Percentiles rank a stretch among this genome's conserved stretches.
Evolutionary conservation across 164 flowering plant genomes (phyloP).

Genomic region (Houttuynia cordata): DNA sequence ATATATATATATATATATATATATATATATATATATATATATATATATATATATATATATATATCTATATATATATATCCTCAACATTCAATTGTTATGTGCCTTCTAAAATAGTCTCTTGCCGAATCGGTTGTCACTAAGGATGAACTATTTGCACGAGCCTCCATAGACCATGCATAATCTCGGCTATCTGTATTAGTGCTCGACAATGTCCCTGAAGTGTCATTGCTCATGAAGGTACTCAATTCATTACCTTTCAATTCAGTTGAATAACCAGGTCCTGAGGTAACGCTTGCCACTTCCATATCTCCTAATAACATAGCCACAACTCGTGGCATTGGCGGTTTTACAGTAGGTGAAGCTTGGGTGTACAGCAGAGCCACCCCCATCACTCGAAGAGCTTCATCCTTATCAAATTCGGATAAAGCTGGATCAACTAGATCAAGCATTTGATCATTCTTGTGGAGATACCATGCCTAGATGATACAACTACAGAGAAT

Average conservation of each 20-base stretch:
- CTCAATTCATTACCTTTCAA: conserved; percentile 24
- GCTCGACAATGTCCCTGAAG: neutral
- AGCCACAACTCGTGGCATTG: conserved; percentile 29
- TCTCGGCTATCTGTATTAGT: neutral
- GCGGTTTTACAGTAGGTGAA: conserved; percentile 28
- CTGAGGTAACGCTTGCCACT: conserved; percentile 21
- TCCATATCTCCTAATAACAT: conserved; percentile 39
- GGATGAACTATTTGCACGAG: too few species aligned
- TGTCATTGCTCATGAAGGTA: conserved; percentile 9
- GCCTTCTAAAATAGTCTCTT: neutral
- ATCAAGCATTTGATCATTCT: conserved; percentile 22
- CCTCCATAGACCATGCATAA: neutral
- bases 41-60: too few species aligned
- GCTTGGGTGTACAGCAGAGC: conserved; percentile 45
- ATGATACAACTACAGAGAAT: neutral
- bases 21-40: too few species aligned
- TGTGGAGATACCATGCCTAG: conserved; percentile 45
- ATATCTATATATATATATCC: too few species aligned
- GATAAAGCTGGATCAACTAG: conserved; percentile 26
- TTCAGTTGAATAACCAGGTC: conserved; percentile 29
- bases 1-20: too few species aligned
- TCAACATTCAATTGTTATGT: neutral
- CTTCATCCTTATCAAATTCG: conserved; percentile 25
- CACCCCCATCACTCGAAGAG: conserved; percentile 23
- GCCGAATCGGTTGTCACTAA: neutral